Evolutionary conservation across 371 early-diverging fungal species (phyloP).

Genomic region (Mortierella sp.): DNA sequence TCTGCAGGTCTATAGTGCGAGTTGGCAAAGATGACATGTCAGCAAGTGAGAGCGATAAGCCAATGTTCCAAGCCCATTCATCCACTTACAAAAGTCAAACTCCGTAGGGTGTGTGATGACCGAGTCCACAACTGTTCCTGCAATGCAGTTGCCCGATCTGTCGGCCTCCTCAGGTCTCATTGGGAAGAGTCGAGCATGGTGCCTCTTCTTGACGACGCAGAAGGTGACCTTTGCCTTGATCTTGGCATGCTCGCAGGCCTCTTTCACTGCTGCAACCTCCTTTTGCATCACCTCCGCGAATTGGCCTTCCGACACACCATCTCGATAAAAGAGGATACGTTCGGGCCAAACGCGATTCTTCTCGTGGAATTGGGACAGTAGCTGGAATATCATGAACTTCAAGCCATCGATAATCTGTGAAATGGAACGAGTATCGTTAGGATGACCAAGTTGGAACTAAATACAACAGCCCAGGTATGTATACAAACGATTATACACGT

Average conservation of each 20-base stretch:
- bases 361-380: conserved; percentile 55
- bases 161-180: conserved; percentile 51
- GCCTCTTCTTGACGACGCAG: conserved; percentile 79
- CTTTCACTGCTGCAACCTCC: conserved; percentile 63
- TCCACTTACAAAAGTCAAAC: conserved; percentile 61
- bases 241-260: conserved; percentile 13
- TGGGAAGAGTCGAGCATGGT: conserved; percentile 71
- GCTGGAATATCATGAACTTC: conserved; percentile 56
- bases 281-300: conserved; percentile 62
- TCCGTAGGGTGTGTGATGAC: conserved; percentile 60
- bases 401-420: conserved; percentile 60
- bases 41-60: background rate
- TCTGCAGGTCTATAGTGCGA: conserved; percentile 58
- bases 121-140: conserved; percentile 71
- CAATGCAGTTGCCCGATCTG: conserved; percentile 61
- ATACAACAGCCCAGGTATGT: background rate
- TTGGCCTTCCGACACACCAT: conserved; percentile 79
- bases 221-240: conserved; percentile 63
- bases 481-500: background rate
- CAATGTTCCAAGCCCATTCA: background rate
- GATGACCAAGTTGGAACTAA: too few species aligned
- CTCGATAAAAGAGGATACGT: conserved; percentile 76
- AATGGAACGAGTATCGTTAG: too few species aligned
- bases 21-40: background rate
- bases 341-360: conserved; percentile 48